Base-by-base conservation (phyloP, 805 yeast species). In the Suhomyces xylopsoci region DNA sequence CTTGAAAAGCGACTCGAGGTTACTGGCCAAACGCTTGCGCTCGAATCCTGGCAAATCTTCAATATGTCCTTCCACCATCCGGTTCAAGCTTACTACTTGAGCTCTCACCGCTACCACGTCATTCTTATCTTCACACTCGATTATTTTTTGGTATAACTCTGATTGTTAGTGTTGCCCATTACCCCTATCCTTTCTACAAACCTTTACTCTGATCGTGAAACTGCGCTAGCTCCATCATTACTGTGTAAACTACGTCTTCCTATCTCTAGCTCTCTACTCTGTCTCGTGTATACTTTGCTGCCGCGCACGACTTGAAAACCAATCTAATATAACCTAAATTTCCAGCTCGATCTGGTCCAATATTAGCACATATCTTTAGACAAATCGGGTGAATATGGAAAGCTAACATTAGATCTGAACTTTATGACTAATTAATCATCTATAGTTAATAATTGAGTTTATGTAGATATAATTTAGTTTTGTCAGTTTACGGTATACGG, bases 11-110 rank as follows among this genome's bases (percentile, higher is more conserved):
- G 51, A 25, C 1, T 58, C 57, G 14, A 67, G 49, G n/a, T 54
- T 40, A 6, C 57, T 60, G 7, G 55, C 55, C 28, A 58, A 52
- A 28, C 65, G 62, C 47, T 66, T 66, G 46, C 62, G 62, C 32
- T 67, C 69, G 45, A 57, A 64, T 17, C 54, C 45, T 3, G 59
- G 47, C 15, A 51, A 25, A 7, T 19, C 36, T 1, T 38, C 52
- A 10, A 48, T 48, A 12, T 25, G 46, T 15, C 42, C 36, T n/a
- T 55, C 52, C 5, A 51, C 50, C 42, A 45, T 44, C 20, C 53
- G 49, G 46, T 58, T 56, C 7, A 57, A 15, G 1, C 42, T 56
- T 30, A 55, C 32, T 17, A 58, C 51, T 9, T 53, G 41, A n/a
- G n/a, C 25, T 25, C 51, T 57, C 7, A 57, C 44, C 4, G 17